phyloP scores from a whole-genome alignment of 768 basidiomycete genomes.

The Tricholoma bakamatsutake region DNA sequence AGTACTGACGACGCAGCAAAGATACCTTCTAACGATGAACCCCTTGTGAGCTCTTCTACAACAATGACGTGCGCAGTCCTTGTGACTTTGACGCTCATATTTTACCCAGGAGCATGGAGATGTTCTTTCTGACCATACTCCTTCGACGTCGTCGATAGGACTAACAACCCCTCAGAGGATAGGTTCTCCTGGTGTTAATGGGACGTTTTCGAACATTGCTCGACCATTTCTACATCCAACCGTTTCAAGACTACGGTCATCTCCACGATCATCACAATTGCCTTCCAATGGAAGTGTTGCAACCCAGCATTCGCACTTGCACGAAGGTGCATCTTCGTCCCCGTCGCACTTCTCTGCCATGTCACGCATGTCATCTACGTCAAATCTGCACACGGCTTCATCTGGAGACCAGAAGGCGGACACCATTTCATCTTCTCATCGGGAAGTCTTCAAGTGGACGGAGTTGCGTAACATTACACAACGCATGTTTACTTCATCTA shows the following conservation, averaged over 20 bases:
- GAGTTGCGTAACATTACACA: conserved; percentile 53
- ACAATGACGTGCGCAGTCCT: not conserved
- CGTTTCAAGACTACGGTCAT: conserved; percentile 78
- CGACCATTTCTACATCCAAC: conserved; percentile 64
- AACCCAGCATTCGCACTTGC: conserved; percentile 37
- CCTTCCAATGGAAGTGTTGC: conserved; percentile 37
- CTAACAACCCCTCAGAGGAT: conserved; percentile 33
- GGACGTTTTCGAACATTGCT: conserved; percentile 33
- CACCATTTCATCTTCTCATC: conserved; percentile 20
- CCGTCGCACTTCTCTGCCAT: conserved; percentile 66
- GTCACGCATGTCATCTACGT: conserved; percentile 62
- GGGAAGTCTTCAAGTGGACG: conserved; percentile 76
- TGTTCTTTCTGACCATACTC: conserved; percentile 29
- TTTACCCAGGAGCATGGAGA: conserved; percentile 26
- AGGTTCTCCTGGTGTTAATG: conserved; percentile 28
- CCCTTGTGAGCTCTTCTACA: conserved; percentile 20
- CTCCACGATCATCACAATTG: conserved; percentile 39
- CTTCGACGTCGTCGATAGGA: conserved; percentile 32
- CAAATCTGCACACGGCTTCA: conserved; percentile 35
- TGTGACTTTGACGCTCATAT: conserved; percentile 2
- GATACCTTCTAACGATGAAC: conserved; percentile 15
- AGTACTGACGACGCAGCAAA: conserved; percentile 32
- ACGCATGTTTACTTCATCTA: conserved; percentile 46
- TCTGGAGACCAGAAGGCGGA: conserved; percentile 19
- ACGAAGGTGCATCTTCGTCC: conserved; percentile 43